Evolutionary conservation across 2,329 filamentous ascomycete species (phyloP).

Genomic region (Fusarium annulatum): DNA sequence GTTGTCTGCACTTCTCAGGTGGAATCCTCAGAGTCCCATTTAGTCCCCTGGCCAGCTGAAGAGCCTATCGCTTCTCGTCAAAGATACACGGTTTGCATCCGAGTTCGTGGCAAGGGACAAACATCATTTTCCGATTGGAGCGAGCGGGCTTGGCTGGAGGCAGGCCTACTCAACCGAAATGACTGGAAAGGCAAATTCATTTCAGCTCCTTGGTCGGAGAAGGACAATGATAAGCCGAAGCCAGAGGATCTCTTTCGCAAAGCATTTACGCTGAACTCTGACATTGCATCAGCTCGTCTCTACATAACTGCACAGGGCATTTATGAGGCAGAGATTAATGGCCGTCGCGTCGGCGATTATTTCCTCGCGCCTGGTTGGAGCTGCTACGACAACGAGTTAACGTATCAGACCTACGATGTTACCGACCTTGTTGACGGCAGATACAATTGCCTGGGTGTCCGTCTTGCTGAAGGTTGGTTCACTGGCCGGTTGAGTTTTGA

Average conservation of each 20-base stretch:
- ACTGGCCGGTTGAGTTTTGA: slow-evolving; percentile 50
- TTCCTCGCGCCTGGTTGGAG: slow-evolving; percentile 64
- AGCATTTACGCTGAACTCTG: not conserved
- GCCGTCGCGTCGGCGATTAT: slow-evolving; percentile 53
- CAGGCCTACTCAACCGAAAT: slow-evolving; percentile 18
- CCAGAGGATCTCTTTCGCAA: slow-evolving; percentile 37
- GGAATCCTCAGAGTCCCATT: not conserved
- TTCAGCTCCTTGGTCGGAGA: slow-evolving; percentile 34
- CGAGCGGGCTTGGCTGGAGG: slow-evolving; percentile 18
- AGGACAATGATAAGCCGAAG: slow-evolving; percentile 20
- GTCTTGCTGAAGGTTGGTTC: slow-evolving; percentile 63
- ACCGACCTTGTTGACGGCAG: slow-evolving; percentile 49
- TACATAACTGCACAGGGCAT: slow-evolving; percentile 61
- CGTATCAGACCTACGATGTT: slow-evolving; percentile 66
- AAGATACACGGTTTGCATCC: slow-evolving; percentile 7
- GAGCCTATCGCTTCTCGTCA: slow-evolving; percentile 21
- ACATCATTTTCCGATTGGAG: slow-evolving; percentile 20
- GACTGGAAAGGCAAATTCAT: slow-evolving; percentile 30
- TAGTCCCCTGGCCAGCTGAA: slow-evolving; percentile 24
- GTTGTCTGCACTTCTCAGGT: not conserved
- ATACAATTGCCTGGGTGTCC: slow-evolving; percentile 33
- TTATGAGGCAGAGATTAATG: slow-evolving; percentile 59
- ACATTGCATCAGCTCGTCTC: slow-evolving; percentile 39
- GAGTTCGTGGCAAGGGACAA: slow-evolving; percentile 17
- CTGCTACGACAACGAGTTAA: slow-evolving; percentile 59